Evolutionary conservation across 78 protist genomes (phyloP).

Genomic region (Isochrysis galbana): DNA sequence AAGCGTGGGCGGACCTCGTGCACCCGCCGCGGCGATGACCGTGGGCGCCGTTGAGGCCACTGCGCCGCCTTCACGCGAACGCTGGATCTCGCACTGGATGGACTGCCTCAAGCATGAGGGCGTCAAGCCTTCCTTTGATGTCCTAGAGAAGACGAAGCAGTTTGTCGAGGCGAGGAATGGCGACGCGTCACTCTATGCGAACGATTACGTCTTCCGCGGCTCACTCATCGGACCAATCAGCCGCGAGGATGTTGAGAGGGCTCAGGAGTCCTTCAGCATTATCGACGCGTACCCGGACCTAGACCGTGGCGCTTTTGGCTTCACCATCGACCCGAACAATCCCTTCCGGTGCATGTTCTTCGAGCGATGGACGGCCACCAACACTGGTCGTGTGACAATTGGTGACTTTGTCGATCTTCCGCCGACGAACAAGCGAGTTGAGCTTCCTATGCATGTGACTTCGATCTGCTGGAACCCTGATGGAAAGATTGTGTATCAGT

Average conservation of each 20-base stretch:
- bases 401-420: not conserved
- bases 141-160: not conserved
- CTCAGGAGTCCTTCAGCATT: not conserved
- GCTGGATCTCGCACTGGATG: conserved; percentile 1
- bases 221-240: not conserved
- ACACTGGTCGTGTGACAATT: not conserved
- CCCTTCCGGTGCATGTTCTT: not conserved
- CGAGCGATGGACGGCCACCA: not conserved
- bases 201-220: conserved; percentile 5
- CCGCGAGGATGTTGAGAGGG: not conserved
- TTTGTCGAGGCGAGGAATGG: not conserved
- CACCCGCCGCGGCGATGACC: too few species aligned
- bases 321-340: not conserved
- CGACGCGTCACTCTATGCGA: not conserved
- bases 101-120: not conserved
- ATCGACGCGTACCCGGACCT: not conserved
- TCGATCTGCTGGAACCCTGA: not conserved
- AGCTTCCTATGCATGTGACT: not conserved
- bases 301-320: not conserved
- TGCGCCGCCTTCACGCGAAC: too few species aligned
- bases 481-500: not conserved
- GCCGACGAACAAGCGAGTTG: not conserved
- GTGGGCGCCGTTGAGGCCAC: too few species aligned
- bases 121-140: not conserved
- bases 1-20: too few species aligned